Base-by-base conservation (phyloP, 1,139 yeast genomes). In the Lizanozyma gosingica region DNA sequence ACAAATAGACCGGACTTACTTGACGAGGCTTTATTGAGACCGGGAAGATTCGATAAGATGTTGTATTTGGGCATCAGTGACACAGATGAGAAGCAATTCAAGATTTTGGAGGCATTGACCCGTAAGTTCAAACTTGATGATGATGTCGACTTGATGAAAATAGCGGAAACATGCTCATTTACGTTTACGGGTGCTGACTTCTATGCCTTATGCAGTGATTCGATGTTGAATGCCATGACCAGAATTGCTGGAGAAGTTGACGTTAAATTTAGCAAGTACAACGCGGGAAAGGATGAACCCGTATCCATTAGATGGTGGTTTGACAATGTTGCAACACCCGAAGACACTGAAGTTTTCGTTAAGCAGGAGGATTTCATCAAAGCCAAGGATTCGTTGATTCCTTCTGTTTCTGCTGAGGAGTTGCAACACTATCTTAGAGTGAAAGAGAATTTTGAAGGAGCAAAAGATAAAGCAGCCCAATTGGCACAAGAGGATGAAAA, bases 141-240 rank as follows among this genome's bases (percentile, higher is more conserved):
- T 2, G 72, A 74, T 35, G 87, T 90, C 8, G 72, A 83, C 44
- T 64, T 90, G 43, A 52, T 55, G 3, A 53, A 57, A n/a, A 64
- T 92, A 35, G 92, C 95, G 0, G 69, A 73, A 17, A 63, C 65
- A 18, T 88, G 97, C 60, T 84, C 95, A 0, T 88, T 82, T 56
- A 88, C 88, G 14, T 90, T 80, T 55, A 90, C 98, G 0, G 98
- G 98, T 50, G 98, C 98, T 3, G 98, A 92, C 60, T 90, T 92
- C 60, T 92, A 92, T 60, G 98, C 98, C 0, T 67, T 90, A 48
- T 87, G 96, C 56, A 83, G 95, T 0, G 97, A 92, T 59, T 85
- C 97, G 0, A 86, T 90, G 94, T 70, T 88, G 52, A 87, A 86
- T 59, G 96, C 97, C 6, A 90, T 92, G 96, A 83, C 92, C 1